Conservation (phyloP, 2,329 filamentous ascomycete genomes). For the Botrytis galanthina region DNA sequence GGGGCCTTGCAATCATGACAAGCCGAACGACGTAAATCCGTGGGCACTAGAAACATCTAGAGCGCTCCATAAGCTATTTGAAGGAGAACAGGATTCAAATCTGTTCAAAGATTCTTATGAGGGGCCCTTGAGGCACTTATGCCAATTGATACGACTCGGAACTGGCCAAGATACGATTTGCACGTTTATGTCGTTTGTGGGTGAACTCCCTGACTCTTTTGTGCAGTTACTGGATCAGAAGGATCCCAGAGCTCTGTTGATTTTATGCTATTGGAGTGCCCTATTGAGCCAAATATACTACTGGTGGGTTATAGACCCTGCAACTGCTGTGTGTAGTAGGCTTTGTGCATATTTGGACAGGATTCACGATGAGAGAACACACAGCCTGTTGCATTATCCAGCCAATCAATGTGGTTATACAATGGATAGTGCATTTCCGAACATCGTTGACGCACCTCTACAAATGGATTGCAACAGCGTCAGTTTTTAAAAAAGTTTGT, state of each 20-base stretch:
- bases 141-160: background rate
- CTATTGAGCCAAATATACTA: slow-evolving; percentile 13
- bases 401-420: background rate
- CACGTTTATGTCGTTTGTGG: slow-evolving; percentile 18
- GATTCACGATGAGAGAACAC: background rate
- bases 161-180: background rate
- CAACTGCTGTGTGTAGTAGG: slow-evolving; percentile 12
- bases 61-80: background rate
- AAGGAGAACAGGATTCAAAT: background rate
- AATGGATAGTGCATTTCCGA: background rate
- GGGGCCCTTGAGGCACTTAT: background rate
- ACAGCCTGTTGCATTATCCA: slow-evolving; percentile 1
- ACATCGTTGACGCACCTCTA: background rate
- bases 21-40: background rate
- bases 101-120: background rate
- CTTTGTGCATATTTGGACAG: slow-evolving; percentile 11
- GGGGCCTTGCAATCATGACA: background rate
- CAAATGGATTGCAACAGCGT: background rate
- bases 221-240: slow-evolving; percentile 8
- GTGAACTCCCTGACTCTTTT: slow-evolving; percentile 10
- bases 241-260: slow-evolving; percentile 12
- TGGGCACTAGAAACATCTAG: background rate
- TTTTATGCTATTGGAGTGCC: slow-evolving; percentile 21
- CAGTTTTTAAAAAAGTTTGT: too few species aligned
- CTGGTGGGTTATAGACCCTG: slow-evolving; percentile 19